Evolutionary conservation across 2,329 filamentous ascomycete species (phyloP).

Genomic region (Apiospora rasikravindrae): DNA sequence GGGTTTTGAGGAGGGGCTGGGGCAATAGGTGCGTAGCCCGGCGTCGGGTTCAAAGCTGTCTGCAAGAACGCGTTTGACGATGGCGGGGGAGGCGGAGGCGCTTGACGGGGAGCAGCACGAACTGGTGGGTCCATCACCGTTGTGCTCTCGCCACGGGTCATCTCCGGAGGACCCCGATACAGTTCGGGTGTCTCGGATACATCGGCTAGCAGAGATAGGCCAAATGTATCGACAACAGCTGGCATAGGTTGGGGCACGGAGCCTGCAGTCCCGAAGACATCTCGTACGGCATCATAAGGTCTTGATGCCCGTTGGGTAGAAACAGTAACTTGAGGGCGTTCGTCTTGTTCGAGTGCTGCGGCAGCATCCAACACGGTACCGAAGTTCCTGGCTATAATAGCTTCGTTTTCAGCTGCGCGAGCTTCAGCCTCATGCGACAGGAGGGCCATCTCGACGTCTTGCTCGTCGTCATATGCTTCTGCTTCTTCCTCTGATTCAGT

Average conservation of each 20-base stretch:
- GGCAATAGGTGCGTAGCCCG: constrained; percentile 36
- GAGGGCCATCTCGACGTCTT: not conserved
- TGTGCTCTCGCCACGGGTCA: constrained; percentile 24
- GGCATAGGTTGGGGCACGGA: constrained; percentile 26
- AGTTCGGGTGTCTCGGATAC: constrained; percentile 31
- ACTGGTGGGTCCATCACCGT: constrained; percentile 36
- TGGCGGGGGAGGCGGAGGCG: constrained; percentile 24
- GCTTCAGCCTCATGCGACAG: constrained; percentile 27
- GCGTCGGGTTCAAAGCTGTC: constrained; percentile 43
- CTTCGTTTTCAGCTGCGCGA: constrained; percentile 14
- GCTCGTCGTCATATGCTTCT: not conserved
- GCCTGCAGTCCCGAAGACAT: constrained; percentile 46
- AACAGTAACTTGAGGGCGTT: constrained; percentile 20
- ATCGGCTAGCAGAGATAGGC: constrained; percentile 41
- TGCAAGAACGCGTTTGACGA: constrained; percentile 41
- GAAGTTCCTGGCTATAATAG: constrained; percentile 24
- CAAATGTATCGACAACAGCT: constrained; percentile 29
- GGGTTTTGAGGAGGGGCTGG: constrained; percentile 33
- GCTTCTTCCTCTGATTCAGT: constrained; percentile 26
- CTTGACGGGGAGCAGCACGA: not conserved
- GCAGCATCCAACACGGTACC: constrained; percentile 30
- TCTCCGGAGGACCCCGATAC: constrained; percentile 21
- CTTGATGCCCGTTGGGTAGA: constrained; percentile 36
- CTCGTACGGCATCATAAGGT: constrained; percentile 51
- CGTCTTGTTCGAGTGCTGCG: constrained; percentile 24